Evolutionary conservation across 2,329 filamentous ascomycete species (phyloP).

Genomic region (Falciphora oryzae): DNA sequence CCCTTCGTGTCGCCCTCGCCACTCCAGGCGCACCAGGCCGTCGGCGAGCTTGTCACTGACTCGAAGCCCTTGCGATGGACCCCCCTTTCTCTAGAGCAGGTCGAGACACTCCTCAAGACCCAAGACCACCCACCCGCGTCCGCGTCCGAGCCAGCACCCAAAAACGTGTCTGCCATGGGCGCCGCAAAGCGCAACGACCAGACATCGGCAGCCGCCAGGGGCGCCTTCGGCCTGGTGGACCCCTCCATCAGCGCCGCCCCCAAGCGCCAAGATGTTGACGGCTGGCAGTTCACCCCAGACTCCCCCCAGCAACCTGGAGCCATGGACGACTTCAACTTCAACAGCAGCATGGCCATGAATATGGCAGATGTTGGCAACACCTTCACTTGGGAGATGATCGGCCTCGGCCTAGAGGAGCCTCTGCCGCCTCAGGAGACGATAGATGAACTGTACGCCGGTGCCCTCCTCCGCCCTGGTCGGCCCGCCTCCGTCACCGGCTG

Average conservation of each 20-base stretch:
- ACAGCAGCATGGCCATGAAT: slow-evolving; percentile 40
- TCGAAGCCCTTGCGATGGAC: neutral
- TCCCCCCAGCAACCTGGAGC: slow-evolving; percentile 40
- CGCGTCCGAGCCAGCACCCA: neutral
- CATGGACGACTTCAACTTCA: slow-evolving; percentile 56
- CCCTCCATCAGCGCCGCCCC: slow-evolving; percentile 38
- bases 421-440: slow-evolving; percentile 57
- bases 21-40: neutral
- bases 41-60: slow-evolving; percentile 9
- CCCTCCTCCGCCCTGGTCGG: slow-evolving; percentile 24
- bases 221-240: slow-evolving; percentile 28
- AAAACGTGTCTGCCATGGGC: slow-evolving; percentile 20
- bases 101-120: slow-evolving; percentile 82
- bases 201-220: slow-evolving; percentile 21
- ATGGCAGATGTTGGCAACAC: slow-evolving; percentile 47
- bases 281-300: slow-evolving; percentile 50
- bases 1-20: neutral
- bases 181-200: slow-evolving; percentile 28
- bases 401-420: slow-evolving; percentile 53
- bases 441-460: slow-evolving; percentile 64
- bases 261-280: slow-evolving; percentile 43
- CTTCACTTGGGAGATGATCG: slow-evolving; percentile 75
- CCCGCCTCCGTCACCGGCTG: neutral
- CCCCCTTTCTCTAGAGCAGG: slow-evolving; percentile 60
- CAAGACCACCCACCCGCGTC: slow-evolving; percentile 50